Base-by-base conservation (phyloP, 2,329 filamentous ascomycete genomes). In the Fusarium sp. region DNA sequence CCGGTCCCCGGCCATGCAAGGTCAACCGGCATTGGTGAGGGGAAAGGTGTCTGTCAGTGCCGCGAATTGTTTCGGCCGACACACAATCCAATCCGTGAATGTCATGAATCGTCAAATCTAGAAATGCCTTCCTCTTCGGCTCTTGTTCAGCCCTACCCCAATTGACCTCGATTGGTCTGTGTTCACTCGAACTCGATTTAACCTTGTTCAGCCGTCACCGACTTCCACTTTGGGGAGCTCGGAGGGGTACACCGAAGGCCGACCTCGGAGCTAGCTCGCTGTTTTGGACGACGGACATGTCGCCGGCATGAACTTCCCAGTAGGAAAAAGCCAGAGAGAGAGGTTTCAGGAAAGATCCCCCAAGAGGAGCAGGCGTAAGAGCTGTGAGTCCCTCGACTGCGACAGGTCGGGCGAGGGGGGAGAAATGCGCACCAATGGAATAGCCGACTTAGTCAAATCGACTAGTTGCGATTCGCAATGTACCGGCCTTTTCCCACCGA, bases 341-440 rank as follows among this genome's bases (percentile, higher is more conserved):
- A 27, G 11, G 6, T 56, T 7, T 47, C 50, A 42, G 45, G 14
- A 50, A 31, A 18, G 27, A 52, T 22, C 57, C 34, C 37, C 60
- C 70, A 42, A 69, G 60, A 62, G 42, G 37, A 45, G 29, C 70
- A 56, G 35, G 20, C 37, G n/a, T 31, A 31, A 20, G 50, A 31
- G 52, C 52, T 34, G 62, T 50, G 63, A 64, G 65, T 69, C 65
- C 60, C 70, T 62, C 62, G 54, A 74, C 67, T 38, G 42, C 66
- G 67, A 69, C 67, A 69, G 56, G 45, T 69, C 65, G 56, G 71
- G 59, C 37, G 52, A 68, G 64, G 65, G 68, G 66, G 63, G 45
- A 45, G 62, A 75, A 78, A 77, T 79, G 77, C 77, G 77, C 77
- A 63, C 77, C 77, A 79, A 79, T 79, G 64, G 70, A 75, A 72